A percentile compares a stretch with the other conserved stretches of the same genome.
These are phyloP conservation scores for Beauveria pseudobassiana DNA, from an alignment of 2,329 filamentous ascomycete genomes.

Conservation along the genomic window DNA sequence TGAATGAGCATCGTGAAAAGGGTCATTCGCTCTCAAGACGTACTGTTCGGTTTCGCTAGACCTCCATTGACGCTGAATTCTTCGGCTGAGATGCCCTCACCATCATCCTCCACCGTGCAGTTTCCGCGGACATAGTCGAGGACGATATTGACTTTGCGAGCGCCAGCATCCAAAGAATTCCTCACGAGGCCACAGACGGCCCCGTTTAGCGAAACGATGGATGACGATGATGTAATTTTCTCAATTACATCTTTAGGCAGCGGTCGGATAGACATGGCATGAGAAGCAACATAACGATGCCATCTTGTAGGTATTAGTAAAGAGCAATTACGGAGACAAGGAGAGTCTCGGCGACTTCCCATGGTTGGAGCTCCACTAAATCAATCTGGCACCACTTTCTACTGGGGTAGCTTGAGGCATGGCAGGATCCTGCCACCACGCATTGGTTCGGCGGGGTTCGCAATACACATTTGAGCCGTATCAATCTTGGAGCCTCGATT, in stretches of 20 bases:
- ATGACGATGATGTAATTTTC: slow-evolving; percentile 79
- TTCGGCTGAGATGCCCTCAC: slow-evolving; percentile 61
- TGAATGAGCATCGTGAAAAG: slow-evolving; percentile 26
- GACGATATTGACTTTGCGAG: slow-evolving; percentile 59
- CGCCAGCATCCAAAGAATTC: slow-evolving; percentile 77
- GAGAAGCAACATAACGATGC: background rate
- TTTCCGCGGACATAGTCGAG: slow-evolving; percentile 70
- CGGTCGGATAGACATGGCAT: slow-evolving; percentile 55
- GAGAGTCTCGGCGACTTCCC: background rate
- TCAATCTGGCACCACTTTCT: slow-evolving; percentile 9
- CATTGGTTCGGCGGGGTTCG: slow-evolving; percentile 1
- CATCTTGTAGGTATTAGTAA: background rate
- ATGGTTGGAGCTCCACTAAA: background rate
- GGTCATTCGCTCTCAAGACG: slow-evolving; percentile 20
- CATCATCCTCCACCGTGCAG: slow-evolving; percentile 80
- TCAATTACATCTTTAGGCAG: slow-evolving; percentile 64
- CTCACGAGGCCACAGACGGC: slow-evolving; percentile 67
- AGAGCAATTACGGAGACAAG: background rate
- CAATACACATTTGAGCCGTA: background rate
- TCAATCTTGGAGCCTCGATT: background rate
- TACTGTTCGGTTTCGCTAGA: slow-evolving; percentile 67
- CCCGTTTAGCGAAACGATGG: slow-evolving; percentile 64
- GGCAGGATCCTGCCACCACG: slow-evolving; percentile 2
- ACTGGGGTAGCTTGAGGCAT: slow-evolving; percentile 4
- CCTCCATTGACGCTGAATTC: slow-evolving; percentile 69